Conservation (phyloP, 352 stramenopile species). For the Phytopythium helicoides region DNA sequence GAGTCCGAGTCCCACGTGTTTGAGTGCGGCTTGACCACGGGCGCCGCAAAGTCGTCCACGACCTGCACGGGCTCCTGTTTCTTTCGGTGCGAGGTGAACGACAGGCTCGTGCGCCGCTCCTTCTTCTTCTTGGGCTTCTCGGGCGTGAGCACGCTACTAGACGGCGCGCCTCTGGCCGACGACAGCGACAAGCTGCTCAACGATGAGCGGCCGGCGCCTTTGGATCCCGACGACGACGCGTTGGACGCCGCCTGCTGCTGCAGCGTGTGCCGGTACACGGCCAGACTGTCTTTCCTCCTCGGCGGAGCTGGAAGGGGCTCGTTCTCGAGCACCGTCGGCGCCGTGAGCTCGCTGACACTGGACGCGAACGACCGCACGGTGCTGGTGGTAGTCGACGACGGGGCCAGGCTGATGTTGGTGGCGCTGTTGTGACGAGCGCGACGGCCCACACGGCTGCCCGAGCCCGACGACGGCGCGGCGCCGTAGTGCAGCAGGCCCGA, state of each 20-base stretch:
- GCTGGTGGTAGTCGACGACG: neutral
- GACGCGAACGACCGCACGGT: conserved; percentile 3
- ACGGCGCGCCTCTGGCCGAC: neutral
- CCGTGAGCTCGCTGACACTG: conserved; percentile 5
- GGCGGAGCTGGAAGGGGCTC: neutral
- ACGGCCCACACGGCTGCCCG: conserved; percentile 2
- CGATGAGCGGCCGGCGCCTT: neutral
- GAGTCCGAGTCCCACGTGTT: conserved; percentile 67
- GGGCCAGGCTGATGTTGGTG: neutral
- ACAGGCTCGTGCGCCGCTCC: conserved; percentile 37
- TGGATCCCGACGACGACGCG: neutral
- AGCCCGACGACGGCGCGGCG: neutral
- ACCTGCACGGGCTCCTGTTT: conserved; percentile 25
- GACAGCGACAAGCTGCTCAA: neutral
- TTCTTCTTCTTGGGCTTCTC: conserved; percentile 30
- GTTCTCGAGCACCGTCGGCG: neutral
- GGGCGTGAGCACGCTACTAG: conserved; percentile 13
- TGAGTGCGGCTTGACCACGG: conserved; percentile 43
- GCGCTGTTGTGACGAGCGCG: conserved; percentile 6
- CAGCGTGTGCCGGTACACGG: conserved; percentile 13
- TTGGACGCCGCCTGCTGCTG: neutral
- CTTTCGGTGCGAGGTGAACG: conserved; percentile 38
- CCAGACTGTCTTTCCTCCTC: conserved; percentile 4
- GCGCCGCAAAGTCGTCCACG: conserved; percentile 45
- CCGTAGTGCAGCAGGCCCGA: conserved; percentile 3